Base-by-base conservation (phyloP, 1,284 basidiomycete species). In the Leccinum solheimii region DNA sequence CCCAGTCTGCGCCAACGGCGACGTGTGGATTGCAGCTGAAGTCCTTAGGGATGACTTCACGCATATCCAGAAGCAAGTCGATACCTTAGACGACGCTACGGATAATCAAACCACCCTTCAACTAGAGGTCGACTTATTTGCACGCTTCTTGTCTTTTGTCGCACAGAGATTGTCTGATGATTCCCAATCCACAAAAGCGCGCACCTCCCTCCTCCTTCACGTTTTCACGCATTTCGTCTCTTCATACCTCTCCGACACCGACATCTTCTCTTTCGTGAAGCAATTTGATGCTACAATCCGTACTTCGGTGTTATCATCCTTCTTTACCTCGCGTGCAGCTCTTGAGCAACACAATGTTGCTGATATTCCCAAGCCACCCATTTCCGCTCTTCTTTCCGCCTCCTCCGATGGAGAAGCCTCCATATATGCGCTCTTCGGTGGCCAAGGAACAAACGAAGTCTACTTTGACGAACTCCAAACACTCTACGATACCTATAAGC, bases 381-480 rank as follows among this genome's bases (percentile, higher is more conserved):
- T 86, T 49, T 88, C 92, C 36, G 90, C 92, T 8, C 86, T 98
- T 43, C 79, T 98, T 64, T 78, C 82, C 19, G 90, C 92, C 30
- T 88, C 88, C 53, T 77, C 81, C 60, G 78, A 84, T 26, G 87
- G 87, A 57, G 83, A 91, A 57, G 90, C 94, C 36, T 90, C 91
- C 63, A 80, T 97, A 66, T 98, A 92, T 79, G 97, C 93, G 60
- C 82, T 99, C 61, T 99, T 99, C 72, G 97, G 97, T 65, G 97
- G 97, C n/a, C 97, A 99, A 77, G 97, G 97, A 67, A 94, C 92
- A 67, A 98, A 98, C 77, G 97, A 99, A 78, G 92, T 97, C 66
- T 98, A 98, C 81, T 95, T 98, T 76, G 92, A 96, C 75, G 97
- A 98, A 80, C 86, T 99, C 21, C 92, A 97, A 79, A 81, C 81